A percentile compares a stretch with the other conserved stretches of the same genome.
phyloP scores from a whole-genome alignment of 2,329 filamentous ascomycete species.

The Triangularia verruculosa region DNA sequence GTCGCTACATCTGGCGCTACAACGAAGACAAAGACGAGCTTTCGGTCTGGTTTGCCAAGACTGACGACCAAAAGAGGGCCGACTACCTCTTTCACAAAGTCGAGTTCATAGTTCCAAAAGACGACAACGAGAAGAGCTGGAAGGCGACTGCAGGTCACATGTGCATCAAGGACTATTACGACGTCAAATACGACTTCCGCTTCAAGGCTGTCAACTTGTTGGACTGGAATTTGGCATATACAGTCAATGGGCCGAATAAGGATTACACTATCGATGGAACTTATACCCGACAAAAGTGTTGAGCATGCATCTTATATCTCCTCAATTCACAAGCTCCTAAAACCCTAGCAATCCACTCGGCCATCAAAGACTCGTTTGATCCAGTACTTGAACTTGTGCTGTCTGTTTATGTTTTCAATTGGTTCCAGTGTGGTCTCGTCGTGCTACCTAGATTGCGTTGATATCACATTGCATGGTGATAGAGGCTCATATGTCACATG shows the following conservation, averaged over 20 bases:
- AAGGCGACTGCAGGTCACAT: conserved; percentile 64
- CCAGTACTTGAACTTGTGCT: no score
- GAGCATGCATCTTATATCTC: no score
- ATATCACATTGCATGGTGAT: not conserved
- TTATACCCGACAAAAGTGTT: conserved; percentile 44
- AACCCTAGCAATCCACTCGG: no score
- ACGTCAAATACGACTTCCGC: conserved; percentile 65
- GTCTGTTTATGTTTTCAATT: no score
- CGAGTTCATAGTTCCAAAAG: conserved; percentile 51
- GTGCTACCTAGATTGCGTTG: no score
- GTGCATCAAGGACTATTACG: conserved; percentile 69
- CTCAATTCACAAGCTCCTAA: no score
- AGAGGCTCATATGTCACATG: not conserved
- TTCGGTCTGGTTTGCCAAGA: conserved; percentile 71
- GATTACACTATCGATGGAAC: conserved; percentile 61
- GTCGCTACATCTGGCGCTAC: conserved; percentile 73
- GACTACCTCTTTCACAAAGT: conserved; percentile 76
- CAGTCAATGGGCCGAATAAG: conserved; percentile 69
- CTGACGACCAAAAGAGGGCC: conserved; percentile 57
- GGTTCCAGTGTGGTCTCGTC: no score
- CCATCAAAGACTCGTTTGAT: no score
- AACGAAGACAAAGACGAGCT: conserved; percentile 57
- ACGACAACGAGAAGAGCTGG: conserved; percentile 47
- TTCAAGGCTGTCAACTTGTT: conserved; percentile 56
- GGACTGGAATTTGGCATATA: conserved; percentile 60